Evolutionary conservation across 108 stramenopile genomes (phyloP).

Genomic region (Cyclotella atomus): DNA sequence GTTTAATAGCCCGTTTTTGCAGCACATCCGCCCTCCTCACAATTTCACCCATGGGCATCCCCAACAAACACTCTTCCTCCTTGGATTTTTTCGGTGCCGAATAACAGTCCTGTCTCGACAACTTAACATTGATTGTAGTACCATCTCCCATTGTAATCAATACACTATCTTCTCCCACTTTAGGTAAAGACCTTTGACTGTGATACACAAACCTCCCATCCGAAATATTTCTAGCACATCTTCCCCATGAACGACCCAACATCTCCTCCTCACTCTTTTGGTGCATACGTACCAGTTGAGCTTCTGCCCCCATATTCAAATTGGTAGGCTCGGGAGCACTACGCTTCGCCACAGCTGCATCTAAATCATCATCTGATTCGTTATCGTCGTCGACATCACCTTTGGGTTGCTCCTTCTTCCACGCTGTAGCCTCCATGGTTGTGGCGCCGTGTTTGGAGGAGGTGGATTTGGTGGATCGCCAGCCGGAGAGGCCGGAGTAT

Average conservation of each 20-base stretch:
- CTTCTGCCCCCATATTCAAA: conserved; percentile 10
- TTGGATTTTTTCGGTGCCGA: neutral
- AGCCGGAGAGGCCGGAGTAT: conserved; percentile 34
- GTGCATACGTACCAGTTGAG: conserved; percentile 36
- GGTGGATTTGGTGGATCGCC: conserved; percentile 19
- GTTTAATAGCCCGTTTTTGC: conserved; percentile 42
- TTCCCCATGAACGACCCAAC: conserved; percentile 44
- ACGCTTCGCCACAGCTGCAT: neutral
- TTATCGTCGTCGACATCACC: conserved; percentile 12
- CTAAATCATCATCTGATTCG: conserved; percentile 20
- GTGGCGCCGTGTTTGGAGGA: conserved; percentile 22
- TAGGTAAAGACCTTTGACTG: conserved; percentile 5
- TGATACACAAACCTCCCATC: conserved; percentile 3
- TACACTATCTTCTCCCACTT: conserved; percentile 35
- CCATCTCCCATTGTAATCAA: conserved; percentile 41
- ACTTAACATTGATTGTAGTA: conserved; percentile 28
- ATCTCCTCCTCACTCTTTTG: conserved; percentile 14
- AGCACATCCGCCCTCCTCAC: conserved; percentile 50
- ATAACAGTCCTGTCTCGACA: neutral
- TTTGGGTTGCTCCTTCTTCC: conserved; percentile 24
- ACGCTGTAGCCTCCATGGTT: conserved; percentile 42
- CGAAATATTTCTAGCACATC: neutral
- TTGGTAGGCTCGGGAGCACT: neutral
- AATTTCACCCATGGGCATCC: conserved; percentile 51
- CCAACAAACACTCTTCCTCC: conserved; percentile 33